Evolutionary conservation across 148 eudicot genomes (phyloP), one percentile per base, ranked within the genome.

Genomic region (Agrostemma githago): DNA sequence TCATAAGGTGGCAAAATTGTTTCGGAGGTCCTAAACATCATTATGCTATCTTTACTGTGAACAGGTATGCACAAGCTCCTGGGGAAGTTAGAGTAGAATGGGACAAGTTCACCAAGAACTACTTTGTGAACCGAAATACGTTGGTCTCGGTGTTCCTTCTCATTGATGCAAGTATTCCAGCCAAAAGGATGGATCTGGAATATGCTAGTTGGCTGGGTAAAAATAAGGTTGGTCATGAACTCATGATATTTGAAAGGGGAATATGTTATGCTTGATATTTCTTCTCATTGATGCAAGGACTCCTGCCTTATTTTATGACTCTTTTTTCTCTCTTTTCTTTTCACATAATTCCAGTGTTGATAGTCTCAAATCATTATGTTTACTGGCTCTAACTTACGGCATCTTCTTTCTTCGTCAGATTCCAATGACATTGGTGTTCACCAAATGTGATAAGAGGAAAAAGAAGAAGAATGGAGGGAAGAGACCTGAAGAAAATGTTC

Each of bases 131-230:
- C 54, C 83, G 97, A 40, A 84, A 93, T 17, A 83, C 89, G 8
- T 80, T 95, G 70, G 92, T 95, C 72, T 90, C 97, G 0, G 99
- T 95, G 5, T 95, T 95, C 83, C 99, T 92, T 74, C 89, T 95
- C 16, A 86, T 95, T 17, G 99, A 95, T 82, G 99, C 99, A 53
- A 95, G 96, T 84, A 92, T 95, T 77, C 99, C 99, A 64, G 96
- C 88, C 38, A 95, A 86, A 71, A 86, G 79, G 59, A 87, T 88
- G 68, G 99, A 95, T 83, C 96, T 95, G 21, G 94, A 95, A 66
- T 95, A 92, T 83, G 99, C 96, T 53, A 90, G 97, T 82, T 95
- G 99, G 99, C 84, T 95, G 78, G 99, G 97, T 70, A 88, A 88
- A 68, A 92, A 95, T 77, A 87, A 92, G 96, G 99, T 92, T 53